Evolutionary conservation across 441 rosid species (phyloP), one percentile per base, ranked within the genome.

Genomic region (Flueggea neowawraea): DNA sequence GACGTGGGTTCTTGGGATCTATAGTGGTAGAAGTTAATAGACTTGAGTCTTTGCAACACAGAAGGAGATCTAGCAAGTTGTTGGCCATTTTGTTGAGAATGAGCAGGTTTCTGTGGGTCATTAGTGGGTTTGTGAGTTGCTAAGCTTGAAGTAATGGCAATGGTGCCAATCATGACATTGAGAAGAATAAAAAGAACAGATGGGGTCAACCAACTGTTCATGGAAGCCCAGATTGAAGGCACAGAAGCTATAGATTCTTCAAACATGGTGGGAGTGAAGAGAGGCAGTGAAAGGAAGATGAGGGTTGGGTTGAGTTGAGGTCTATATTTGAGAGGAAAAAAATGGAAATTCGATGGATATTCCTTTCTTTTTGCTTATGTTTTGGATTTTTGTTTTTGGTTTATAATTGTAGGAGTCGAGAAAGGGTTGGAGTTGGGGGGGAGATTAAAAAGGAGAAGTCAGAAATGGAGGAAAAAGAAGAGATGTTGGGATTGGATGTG

Each of bases 151-250:
- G 77, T 78, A 10, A 90, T 60, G 68, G 67, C 75, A 60, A 92
- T 86, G 65, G 97, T 84, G 53, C 86, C 94, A 49, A 92, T 90
- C 84, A 84, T 74, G 52, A 92, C 61, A 69, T 92, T 90, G 72
- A 92, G 94, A 81, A 92, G 72, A 64, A 88, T 64, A 52, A 92
- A 90, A 57, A 90, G 87, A 12, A 88, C 84, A 11, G 94, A 68
- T 0, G 97, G 97, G 11, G 98, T 89, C 36, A 86, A 83, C 98
- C 98, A 92, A 69, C 96, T 90, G 75, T 75, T 77, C 65, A 90
- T 69, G 39, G 90, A 75, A 48, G 91, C 82, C 80, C 91, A 82
- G 67, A 92, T 44, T 33, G 96, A 75, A 11, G 77, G 76, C 0
- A 71, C 45, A 2, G 80, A 52, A 16, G 85, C 50, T 43, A 70